Evolutionary conservation across 768 basidiomycete genomes (phyloP).

Genomic region (Coprinellus aureogranulatus): DNA sequence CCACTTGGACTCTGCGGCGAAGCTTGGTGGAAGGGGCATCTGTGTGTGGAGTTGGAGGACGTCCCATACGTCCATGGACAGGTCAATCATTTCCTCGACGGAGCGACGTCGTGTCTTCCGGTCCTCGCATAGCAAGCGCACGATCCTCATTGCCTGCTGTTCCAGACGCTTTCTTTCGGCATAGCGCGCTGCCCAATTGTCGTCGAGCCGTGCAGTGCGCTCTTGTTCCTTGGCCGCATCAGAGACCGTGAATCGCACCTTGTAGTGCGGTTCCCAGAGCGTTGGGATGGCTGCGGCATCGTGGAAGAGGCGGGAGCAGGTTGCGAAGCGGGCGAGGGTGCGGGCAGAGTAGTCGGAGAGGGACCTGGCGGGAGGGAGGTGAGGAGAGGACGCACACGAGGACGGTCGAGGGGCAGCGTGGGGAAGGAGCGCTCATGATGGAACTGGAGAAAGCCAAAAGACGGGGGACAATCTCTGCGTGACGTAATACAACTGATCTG

Average conservation of each 20-base stretch:
- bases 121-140: slow-evolving; percentile 40
- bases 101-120: slow-evolving; percentile 36
- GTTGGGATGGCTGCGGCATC: slow-evolving; percentile 39
- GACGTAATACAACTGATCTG: background rate
- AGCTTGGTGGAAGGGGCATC: slow-evolving; percentile 1
- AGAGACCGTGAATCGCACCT: slow-evolving; percentile 43
- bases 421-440: slow-evolving; percentile 11
- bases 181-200: slow-evolving; percentile 50
- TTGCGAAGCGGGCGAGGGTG: slow-evolving; percentile 41
- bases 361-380: slow-evolving; percentile 17
- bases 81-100: slow-evolving; percentile 37
- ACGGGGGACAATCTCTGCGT: background rate
- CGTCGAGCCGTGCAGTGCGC: slow-evolving; percentile 25
- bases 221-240: slow-evolving; percentile 33
- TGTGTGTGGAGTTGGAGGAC: slow-evolving; percentile 32
- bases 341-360: background rate
- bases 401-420: slow-evolving; percentile 28
- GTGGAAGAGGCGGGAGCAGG: slow-evolving; percentile 35
- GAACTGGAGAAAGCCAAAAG: slow-evolving; percentile 4
- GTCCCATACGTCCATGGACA: slow-evolving; percentile 58
- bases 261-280: slow-evolving; percentile 57
- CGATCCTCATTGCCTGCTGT: slow-evolving; percentile 32
- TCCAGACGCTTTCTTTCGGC: slow-evolving; percentile 44
- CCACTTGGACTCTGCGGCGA: background rate
- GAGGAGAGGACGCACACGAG: slow-evolving; percentile 23